These are phyloP conservation scores for Aquilaria malaccensis DNA, from an alignment of 345 rosid genomes.

Conservation along the genomic window DNA sequence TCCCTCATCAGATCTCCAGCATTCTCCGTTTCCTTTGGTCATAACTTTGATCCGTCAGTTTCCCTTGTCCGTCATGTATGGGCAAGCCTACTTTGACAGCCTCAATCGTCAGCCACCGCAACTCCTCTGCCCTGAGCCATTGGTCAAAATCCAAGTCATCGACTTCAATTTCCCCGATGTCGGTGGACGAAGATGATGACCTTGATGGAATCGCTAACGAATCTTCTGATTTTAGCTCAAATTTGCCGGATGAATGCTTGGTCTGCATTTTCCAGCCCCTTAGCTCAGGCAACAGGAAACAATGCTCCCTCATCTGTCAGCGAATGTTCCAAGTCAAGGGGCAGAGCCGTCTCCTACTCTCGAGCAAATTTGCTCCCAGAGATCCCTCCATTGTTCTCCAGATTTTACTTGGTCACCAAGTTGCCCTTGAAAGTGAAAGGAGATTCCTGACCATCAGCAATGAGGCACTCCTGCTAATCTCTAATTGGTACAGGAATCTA, in stretches of 20 bases:
- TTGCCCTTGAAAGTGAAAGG: conserved; percentile 52
- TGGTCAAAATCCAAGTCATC: conserved; percentile 24
- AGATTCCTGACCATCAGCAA: conserved; percentile 42
- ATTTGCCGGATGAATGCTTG: conserved; percentile 52
- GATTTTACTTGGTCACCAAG: conserved; percentile 57
- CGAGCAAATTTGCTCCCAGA: conserved; percentile 34
- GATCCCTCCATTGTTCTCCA: conserved; percentile 32
- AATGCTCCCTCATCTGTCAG: conserved; percentile 40
- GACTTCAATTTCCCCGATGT: conserved; percentile 21
- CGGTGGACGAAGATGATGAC: conserved; percentile 20
- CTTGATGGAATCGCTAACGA: conserved; percentile 5
- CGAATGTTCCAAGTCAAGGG: conserved; percentile 49
- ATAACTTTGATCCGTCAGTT: neutral
- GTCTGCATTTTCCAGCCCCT: conserved; percentile 48
- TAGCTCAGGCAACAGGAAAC: conserved; percentile 37
- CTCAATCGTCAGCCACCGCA: conserved; percentile 32
- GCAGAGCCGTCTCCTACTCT: conserved; percentile 62
- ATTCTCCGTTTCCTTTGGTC: too few relatives aligned
- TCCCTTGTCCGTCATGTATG: conserved; percentile 34
- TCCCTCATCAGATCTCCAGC: too few relatives aligned
- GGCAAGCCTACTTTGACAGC: conserved; percentile 71
- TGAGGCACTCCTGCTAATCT: conserved; percentile 40
- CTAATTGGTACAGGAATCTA: conserved; percentile 37
- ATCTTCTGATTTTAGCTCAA: conserved; percentile 29
- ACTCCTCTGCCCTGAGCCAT: conserved; percentile 21